Evolutionary conservation across 2,329 filamentous ascomycete genomes (phyloP).

Genomic region (Penicillium sp.): DNA sequence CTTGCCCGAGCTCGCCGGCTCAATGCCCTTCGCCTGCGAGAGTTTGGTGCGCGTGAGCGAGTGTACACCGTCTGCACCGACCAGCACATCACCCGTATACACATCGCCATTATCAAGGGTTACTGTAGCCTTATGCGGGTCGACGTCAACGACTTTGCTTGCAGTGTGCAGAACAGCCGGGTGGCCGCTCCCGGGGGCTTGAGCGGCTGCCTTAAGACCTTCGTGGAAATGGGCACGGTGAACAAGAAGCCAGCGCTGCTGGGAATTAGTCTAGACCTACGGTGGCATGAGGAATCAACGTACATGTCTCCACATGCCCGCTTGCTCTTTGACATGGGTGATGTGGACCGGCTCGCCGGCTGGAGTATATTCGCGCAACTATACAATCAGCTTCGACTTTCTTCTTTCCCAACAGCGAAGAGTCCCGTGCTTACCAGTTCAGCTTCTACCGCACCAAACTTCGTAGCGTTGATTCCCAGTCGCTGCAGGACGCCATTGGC

Average conservation of each 20-base stretch:
- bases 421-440: slow-evolving; percentile 31
- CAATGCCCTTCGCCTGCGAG: slow-evolving; percentile 28
- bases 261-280: background rate
- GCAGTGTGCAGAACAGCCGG: slow-evolving; percentile 49
- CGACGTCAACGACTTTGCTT: slow-evolving; percentile 50
- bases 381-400: slow-evolving; percentile 12
- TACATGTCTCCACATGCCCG: slow-evolving; percentile 36
- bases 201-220: slow-evolving; percentile 54
- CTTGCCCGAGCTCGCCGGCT: slow-evolving; percentile 56
- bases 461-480: slow-evolving; percentile 48
- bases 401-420: background rate
- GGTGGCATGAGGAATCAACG: background rate
- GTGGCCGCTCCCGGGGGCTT: slow-evolving; percentile 40
- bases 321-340: slow-evolving; percentile 21
- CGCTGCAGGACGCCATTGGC: slow-evolving; percentile 59
- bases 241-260: slow-evolving; percentile 54
- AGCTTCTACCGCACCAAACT: slow-evolving; percentile 44
- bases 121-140: slow-evolving; percentile 47
- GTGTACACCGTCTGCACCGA: slow-evolving; percentile 61
- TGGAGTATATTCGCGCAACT: slow-evolving; percentile 44
- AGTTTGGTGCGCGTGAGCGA: slow-evolving; percentile 34
- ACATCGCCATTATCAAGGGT: slow-evolving; percentile 51
- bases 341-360: slow-evolving; percentile 42
- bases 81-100: slow-evolving; percentile 54
- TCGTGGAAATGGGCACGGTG: slow-evolving; percentile 61